A percentile compares a stretch with the other conserved stretches of the same genome.
These are phyloP conservation scores for Leccinellum luteum DNA, from an alignment of 768 basidiomycete genomes.

Conservation along the genomic window DNA sequence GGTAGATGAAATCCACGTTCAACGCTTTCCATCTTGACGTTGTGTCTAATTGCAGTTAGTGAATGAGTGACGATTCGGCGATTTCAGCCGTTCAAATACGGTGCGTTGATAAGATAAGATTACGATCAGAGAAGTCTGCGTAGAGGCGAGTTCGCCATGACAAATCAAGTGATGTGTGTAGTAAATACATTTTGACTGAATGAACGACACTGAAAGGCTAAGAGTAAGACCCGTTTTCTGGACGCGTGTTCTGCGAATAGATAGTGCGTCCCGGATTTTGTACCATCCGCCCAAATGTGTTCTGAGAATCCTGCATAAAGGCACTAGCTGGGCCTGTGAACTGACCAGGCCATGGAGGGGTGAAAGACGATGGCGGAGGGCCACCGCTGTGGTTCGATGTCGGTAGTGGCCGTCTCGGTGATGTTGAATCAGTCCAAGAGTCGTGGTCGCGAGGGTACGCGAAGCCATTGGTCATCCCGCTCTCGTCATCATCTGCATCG, in stretches of 20 bases:
- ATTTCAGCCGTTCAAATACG: not conserved
- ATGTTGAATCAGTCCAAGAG: constrained; percentile 25
- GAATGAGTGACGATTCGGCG: not conserved
- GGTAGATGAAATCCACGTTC: constrained; percentile 44
- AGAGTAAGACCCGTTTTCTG: constrained; percentile 32
- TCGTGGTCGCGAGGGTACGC: constrained; percentile 17
- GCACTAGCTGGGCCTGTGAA: constrained; percentile 51
- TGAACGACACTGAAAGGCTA: constrained; percentile 13
- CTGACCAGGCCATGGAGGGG: constrained; percentile 34
- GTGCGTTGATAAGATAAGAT: constrained; percentile 21
- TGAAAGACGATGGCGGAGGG: constrained; percentile 20
- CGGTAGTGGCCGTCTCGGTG: constrained; percentile 21
- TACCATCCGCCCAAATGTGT: constrained; percentile 37
- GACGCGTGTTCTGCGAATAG: constrained; percentile 50
- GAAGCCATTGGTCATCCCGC: constrained; percentile 24
- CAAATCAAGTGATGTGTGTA: constrained; percentile 21
- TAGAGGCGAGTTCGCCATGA: not conserved
- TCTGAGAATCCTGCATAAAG: constrained; percentile 43
- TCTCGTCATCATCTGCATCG: constrained; percentile 25
- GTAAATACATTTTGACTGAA: constrained; percentile 18
- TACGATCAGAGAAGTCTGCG: not conserved
- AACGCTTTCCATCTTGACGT: constrained; percentile 11
- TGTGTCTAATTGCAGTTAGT: not conserved
- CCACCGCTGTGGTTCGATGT: constrained; percentile 18
- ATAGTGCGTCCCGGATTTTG: constrained; percentile 62